Evolutionary conservation across 768 basidiomycete genomes (phyloP), one percentile per base, ranked within the genome.

Genomic region (Brasilioporus rufonigricans): DNA sequence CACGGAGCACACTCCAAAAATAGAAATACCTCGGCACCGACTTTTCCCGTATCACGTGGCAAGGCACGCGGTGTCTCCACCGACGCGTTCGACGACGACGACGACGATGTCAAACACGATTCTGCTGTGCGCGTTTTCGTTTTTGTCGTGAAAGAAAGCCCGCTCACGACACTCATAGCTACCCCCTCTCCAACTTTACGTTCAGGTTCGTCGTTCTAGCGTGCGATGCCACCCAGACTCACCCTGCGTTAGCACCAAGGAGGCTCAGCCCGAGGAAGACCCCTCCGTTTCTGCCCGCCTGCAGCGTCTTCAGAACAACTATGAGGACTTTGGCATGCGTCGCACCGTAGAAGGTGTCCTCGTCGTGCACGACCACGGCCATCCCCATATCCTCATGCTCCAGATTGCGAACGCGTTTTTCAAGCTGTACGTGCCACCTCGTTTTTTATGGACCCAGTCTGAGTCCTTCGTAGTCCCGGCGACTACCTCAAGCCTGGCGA

Each of bases 341-440:
- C 79, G 94, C 19, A 97, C 96, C 0, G 95, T 97, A 9, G 95
- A 97, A 66, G 93, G 78, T 9, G 72, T 71, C 51, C 68, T 71
- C 43, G 87, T 95, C 52, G 93, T 94, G 6, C 92, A 97, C 72
- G 94, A 98, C 69, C 95, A 98, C 62, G 96, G 95, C 0, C 93
- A 96, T 66, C 95, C 96, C 1, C 96, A 99, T 65, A 93, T 98
- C 57, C 84, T 99, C 61, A 94, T 98, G 87, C 82, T 98, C 6
- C 97, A 98, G 68, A 97, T 99, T 67, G 97, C 95, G 21, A 98
- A 97, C 70, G 93, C 94, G 16, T 99, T 98, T 73, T 98, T 98
- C 81, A 98, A 98, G 72, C 84, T 99, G 93, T 93, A 64, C 64
- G 89, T 40, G 16, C 29, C 13, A 9, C 24, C 39, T 18, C 0